Evolutionary conservation across 2,329 filamentous ascomycete genomes (phyloP).

Genomic region (Parasarocladium wereldwijsianum): DNA sequence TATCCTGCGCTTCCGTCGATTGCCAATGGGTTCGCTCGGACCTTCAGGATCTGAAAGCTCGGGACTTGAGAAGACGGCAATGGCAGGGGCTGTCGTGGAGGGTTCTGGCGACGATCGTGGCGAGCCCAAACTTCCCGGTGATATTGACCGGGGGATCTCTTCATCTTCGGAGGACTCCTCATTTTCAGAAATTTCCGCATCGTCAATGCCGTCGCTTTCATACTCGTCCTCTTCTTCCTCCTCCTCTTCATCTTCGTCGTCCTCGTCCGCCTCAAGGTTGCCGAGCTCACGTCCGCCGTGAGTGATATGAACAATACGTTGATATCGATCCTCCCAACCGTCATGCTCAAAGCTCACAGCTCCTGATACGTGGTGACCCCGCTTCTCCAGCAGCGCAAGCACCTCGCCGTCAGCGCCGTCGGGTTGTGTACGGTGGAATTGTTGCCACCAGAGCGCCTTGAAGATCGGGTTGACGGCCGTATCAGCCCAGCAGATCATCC

Average conservation of each 20-base stretch:
- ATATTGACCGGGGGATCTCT: conserved; percentile 5
- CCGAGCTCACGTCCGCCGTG: neutral
- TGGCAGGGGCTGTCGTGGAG: neutral
- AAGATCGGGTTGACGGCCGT: too few relatives aligned
- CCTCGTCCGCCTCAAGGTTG: neutral
- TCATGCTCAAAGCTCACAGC: conserved; percentile 1
- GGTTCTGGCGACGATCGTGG: neutral
- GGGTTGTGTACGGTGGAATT: neutral
- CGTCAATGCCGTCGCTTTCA: conserved; percentile 8
- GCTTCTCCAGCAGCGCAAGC: neutral
- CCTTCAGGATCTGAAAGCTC: conserved; percentile 4
- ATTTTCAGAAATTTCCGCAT: conserved; percentile 3
- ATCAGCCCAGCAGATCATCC: too few relatives aligned
- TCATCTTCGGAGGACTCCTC: conserved; percentile 6
- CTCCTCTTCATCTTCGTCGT: neutral
- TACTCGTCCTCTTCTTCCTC: conserved; percentile 5
- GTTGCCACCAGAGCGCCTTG: too few relatives aligned
- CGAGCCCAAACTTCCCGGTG: conserved; percentile 1
- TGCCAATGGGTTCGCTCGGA: too few relatives aligned
- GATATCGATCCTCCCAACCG: neutral
- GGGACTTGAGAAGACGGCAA: conserved; percentile 3
- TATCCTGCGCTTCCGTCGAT: conserved; percentile 4
- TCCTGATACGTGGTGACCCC: neutral
- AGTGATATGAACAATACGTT: neutral
- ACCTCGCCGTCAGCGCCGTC: neutral